A percentile compares a stretch with the other conserved stretches of the same genome.
Evolutionary conservation across 257 asterid species (phyloP).

Genomic region (Thymus mandschuricus): DNA sequence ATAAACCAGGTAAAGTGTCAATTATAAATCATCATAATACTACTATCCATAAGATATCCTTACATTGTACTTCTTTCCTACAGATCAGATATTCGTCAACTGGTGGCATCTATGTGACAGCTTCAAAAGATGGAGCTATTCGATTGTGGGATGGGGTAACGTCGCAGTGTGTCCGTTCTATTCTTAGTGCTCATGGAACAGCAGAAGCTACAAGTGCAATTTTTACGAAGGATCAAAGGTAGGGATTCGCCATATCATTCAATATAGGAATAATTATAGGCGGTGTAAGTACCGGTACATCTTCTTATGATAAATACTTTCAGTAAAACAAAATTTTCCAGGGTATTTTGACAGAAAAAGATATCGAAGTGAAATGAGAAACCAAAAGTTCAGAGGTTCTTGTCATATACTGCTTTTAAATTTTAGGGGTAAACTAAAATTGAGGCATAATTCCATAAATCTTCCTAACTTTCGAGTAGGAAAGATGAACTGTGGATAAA

Average conservation of each 20-base stretch:
- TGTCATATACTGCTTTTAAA: not conserved
- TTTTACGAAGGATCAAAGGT: slow-evolving; percentile 84
- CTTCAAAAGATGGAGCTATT: slow-evolving; percentile 82
- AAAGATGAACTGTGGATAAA: no score
- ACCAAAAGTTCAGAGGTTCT: not conserved
- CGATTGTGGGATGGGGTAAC: slow-evolving; percentile 87
- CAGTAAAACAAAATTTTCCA: not conserved
- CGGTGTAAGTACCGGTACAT: not conserved
- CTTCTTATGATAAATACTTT: slow-evolving; percentile 1
- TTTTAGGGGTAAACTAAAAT: not conserved
- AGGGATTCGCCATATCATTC: slow-evolving; percentile 10
- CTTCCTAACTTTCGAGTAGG: not conserved
- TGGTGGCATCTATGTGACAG: slow-evolving; percentile 84
- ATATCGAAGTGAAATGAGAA: no score
- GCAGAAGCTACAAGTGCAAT: slow-evolving; percentile 76
- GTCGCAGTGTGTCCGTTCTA: slow-evolving; percentile 69
- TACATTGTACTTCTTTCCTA: slow-evolving; percentile 12
- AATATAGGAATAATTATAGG: slow-evolving; percentile 1
- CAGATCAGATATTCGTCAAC: slow-evolving; percentile 79
- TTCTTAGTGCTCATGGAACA: slow-evolving; percentile 77
- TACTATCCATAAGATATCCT: slow-evolving; percentile 1
- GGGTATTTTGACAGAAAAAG: no score
- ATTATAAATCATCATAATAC: not conserved
- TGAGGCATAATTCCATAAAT: slow-evolving; percentile 5
- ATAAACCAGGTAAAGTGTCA: slow-evolving; percentile 65